These are phyloP conservation scores for Aspergillus taichungensis DNA, from an alignment of 495 filamentous ascomycete genomes.

Conservation along the genomic window DNA sequence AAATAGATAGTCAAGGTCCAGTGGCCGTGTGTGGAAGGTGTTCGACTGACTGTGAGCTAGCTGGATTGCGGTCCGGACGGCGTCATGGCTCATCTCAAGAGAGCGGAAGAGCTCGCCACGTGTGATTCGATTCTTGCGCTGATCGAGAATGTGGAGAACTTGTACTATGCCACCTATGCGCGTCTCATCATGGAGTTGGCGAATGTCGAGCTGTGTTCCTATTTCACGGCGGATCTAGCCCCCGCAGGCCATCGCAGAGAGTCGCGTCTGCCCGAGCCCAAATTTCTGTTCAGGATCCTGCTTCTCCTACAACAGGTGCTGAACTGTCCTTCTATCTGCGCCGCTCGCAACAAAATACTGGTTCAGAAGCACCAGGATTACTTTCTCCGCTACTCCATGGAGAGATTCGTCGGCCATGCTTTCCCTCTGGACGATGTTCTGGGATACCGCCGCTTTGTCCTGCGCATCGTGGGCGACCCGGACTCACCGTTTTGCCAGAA, in stretches of 20 bases:
- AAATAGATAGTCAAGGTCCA: too few relatives aligned
- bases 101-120: conserved; percentile 18
- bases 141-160: conserved; percentile 23
- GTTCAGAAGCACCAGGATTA: conserved; percentile 19
- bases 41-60: conserved; percentile 7
- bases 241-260: conserved; percentile 2
- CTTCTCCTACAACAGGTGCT: conserved; percentile 25
- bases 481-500: conserved; percentile 17
- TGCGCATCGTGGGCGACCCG: conserved; percentile 11
- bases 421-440: conserved; percentile 17
- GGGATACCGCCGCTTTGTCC: conserved; percentile 25
- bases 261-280: conserved; percentile 21
- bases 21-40: background rate
- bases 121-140: conserved; percentile 17
- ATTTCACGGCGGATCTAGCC: conserved; percentile 14
- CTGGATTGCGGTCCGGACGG: conserved; percentile 19
- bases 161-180: conserved; percentile 31
- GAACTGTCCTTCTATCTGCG: conserved; percentile 20
- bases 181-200: conserved; percentile 31
- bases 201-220: conserved; percentile 26
- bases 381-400: conserved; percentile 14
- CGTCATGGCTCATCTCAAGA: conserved; percentile 20
- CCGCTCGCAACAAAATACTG: conserved; percentile 11
- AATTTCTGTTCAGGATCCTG: conserved; percentile 25
- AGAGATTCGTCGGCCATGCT: background rate